Base-by-base conservation (phyloP, 2,329 filamentous ascomycete genomes). In the Scedosporium apiospermum region DNA sequence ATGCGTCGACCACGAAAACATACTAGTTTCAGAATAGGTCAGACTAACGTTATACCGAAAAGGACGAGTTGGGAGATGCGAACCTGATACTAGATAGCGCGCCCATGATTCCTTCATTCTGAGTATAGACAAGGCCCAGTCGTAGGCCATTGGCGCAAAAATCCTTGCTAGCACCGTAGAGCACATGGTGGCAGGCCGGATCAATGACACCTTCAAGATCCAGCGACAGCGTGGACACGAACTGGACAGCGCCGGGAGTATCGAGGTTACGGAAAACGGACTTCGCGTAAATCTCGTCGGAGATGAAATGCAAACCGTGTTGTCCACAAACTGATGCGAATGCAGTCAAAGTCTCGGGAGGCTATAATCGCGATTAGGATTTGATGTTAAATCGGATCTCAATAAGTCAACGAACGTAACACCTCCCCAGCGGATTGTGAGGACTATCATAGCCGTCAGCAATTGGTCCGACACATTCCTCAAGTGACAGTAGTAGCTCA, bases 261-360 rank as follows among this genome's bases (percentile, higher is more conserved):
- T 72, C 68, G 1, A 65, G 67, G 46, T 72, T 76, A n/a, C 72
- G 65, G 67, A 72, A 80, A 0, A 76, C 68, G 0, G 77, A 78
- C 10, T 77, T 65, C 1, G 77, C 79, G 65, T 81, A 81, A 44
- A 81, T 77, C 65, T 82, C 79, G 65, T 81, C 78, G 60, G 73
- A 75, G 64, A 81, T 73, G 42, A 81, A 66, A 62, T 81, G 78
- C 41, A 80, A 69, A 7, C 71, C 66, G 64, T 79, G 69, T 59
- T 72, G 70, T 58, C 74, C 68, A 63, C 78, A 80, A 51, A 82
- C 70, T 1, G 63, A 65, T 64, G 79, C 71, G 18, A 71, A 67
- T 30, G 67, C 71, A 46, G 64, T 66, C 6, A 73, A 64, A 0
- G 69, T 68, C 55, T 71, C 70, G 6, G 58, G 16, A 7, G 63